Percentiles rank a stretch among this genome's conserved stretches.
Conservation (phyloP, 2,329 filamentous ascomycete genomes). For the Stylonectria norvegica region DNA sequence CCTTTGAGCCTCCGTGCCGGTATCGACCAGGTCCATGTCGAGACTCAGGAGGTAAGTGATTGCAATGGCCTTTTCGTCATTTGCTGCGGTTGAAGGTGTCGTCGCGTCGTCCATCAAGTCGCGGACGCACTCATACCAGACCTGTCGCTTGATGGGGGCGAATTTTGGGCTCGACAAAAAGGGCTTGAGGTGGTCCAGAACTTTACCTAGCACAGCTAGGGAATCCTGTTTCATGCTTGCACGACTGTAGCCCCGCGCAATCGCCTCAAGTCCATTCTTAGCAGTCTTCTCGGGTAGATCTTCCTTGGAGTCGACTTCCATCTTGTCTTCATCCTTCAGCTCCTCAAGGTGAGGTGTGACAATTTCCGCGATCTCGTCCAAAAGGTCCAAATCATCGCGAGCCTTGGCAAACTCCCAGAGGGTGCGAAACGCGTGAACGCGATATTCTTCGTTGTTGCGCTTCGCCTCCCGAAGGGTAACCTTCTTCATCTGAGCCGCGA, state of each 20-base stretch:
- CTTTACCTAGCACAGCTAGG: conserved; percentile 34
- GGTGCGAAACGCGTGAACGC: conserved; percentile 68
- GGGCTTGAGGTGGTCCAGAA: conserved; percentile 40
- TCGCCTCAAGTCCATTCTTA: conserved; percentile 49
- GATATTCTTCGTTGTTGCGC: conserved; percentile 82
- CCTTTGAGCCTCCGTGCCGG: conserved; percentile 52
- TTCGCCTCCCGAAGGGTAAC: conserved; percentile 84
- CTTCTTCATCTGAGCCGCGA: conserved; percentile 70
- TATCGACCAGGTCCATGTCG: conserved; percentile 43
- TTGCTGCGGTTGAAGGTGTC: conserved; percentile 15
- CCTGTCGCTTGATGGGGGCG: conserved; percentile 43
- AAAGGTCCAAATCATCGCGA: conserved; percentile 66
- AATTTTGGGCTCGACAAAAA: conserved; percentile 40
- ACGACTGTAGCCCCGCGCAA: conserved; percentile 49
- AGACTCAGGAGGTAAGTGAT: conserved; percentile 45
- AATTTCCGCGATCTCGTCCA: conserved; percentile 62
- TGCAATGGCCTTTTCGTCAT: conserved; percentile 20
- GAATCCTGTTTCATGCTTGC: conserved; percentile 37
- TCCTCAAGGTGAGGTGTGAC: conserved; percentile 61
- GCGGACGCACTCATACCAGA: conserved; percentile 50
- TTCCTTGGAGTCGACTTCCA: conserved; percentile 64
- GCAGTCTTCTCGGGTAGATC: conserved; percentile 42
- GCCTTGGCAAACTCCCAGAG: conserved; percentile 70
- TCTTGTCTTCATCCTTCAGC: conserved; percentile 55
- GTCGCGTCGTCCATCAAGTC: conserved; percentile 46